phyloP scores from a whole-genome alignment of 257 asterid species.

The Plectranthus barbatus region DNA sequence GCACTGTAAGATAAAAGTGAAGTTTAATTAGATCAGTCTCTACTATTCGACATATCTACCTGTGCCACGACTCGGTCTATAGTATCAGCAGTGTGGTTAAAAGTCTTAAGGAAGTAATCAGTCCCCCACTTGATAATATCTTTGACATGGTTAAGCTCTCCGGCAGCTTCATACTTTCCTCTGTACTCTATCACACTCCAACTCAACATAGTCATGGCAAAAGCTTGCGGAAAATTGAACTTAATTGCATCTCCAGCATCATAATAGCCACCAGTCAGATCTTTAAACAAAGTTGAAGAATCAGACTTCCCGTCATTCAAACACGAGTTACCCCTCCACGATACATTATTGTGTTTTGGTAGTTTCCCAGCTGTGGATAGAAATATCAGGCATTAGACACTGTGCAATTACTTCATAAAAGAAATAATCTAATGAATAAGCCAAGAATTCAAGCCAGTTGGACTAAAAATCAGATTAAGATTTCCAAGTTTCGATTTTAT shows the following conservation, averaged over 20 bases:
- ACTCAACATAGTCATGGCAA: constrained; percentile 94
- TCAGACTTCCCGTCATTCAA: constrained; percentile 62
- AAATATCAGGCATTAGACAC: constrained; percentile 15
- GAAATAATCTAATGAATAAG: not conserved
- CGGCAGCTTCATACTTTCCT: constrained; percentile 81
- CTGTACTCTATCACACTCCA: constrained; percentile 97
- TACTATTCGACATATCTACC: constrained; percentile 29
- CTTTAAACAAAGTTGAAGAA: constrained; percentile 39
- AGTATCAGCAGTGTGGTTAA: constrained; percentile 79
- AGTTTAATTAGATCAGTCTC: not conserved
- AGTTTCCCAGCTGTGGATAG: constrained; percentile 78
- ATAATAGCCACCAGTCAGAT: constrained; percentile 78
- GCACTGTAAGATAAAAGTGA: not conserved
- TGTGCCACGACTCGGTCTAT: constrained; percentile 64
- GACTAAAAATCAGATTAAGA: not conserved
- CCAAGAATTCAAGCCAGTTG: not conserved
- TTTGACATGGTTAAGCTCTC: constrained; percentile 82
- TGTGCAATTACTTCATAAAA: not conserved
- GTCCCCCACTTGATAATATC: constrained; percentile 98
- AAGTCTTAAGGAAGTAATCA: constrained; percentile 87
- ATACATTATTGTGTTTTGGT: constrained; percentile 87
- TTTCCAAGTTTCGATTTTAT: not conserved
- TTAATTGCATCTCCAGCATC: constrained; percentile 99
- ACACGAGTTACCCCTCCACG: constrained; percentile 95
- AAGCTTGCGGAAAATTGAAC: constrained; percentile 78